Evolutionary conservation across 2,329 filamentous ascomycete genomes (phyloP).

Genomic region (Ophiocordyceps unilateralis): DNA sequence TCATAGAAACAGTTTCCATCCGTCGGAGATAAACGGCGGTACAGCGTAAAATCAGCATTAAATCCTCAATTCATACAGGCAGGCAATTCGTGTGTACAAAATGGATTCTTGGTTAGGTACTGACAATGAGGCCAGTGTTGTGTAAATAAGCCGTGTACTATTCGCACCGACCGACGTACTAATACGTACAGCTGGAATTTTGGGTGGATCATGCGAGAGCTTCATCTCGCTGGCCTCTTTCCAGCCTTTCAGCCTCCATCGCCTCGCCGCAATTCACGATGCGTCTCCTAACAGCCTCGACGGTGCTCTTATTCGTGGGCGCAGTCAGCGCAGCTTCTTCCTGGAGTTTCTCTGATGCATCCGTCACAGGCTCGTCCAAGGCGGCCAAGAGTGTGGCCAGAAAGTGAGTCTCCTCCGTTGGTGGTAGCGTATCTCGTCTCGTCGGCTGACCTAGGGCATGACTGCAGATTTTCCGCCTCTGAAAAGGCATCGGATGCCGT

Average conservation of each 20-base stretch:
- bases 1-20: too few relatives aligned
- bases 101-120: too few relatives aligned
- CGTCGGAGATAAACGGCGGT: too few relatives aligned
- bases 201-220: not conserved
- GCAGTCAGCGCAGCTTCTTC: slow-evolving; percentile 35
- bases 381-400: slow-evolving; percentile 46
- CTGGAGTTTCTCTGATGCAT: slow-evolving; percentile 62
- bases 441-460: slow-evolving; percentile 1
- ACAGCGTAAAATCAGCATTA: too few relatives aligned
- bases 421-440: not conserved
- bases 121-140: too few relatives aligned
- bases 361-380: slow-evolving; percentile 47
- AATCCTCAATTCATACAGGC: too few relatives aligned
- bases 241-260: not conserved
- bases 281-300: slow-evolving; percentile 20
- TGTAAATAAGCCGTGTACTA: too few relatives aligned
- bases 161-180: too few relatives aligned
- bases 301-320: slow-evolving; percentile 29
- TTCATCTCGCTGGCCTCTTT: slow-evolving; percentile 7
- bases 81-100: too few relatives aligned
- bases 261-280: slow-evolving; percentile 12
- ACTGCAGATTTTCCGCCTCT: slow-evolving; percentile 37
- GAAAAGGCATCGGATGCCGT: slow-evolving; percentile 46
- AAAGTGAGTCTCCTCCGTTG: slow-evolving; percentile 31
- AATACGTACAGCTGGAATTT: too few relatives aligned